Conservation (phyloP, 768 basidiomycete species). For the Kwoniella botswanensis region DNA sequence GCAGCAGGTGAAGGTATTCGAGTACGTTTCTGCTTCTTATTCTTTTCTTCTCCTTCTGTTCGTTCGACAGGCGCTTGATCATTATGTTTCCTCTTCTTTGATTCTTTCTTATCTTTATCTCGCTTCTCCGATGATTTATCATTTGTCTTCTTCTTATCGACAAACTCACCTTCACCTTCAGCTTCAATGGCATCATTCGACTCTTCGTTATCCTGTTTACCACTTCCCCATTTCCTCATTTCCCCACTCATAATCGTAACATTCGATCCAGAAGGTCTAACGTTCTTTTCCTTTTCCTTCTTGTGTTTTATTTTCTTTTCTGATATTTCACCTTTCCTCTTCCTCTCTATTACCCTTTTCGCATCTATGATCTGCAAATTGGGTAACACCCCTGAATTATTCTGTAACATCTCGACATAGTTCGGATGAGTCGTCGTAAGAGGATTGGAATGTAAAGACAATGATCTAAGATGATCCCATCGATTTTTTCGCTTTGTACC, state of each 20-base stretch:
- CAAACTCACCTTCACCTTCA: conserved; percentile 3
- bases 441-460: conserved; percentile 49
- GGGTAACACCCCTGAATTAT: conserved; percentile 25
- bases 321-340: conserved; percentile 41
- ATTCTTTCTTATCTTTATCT: conserved; percentile 6
- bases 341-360: conserved; percentile 49
- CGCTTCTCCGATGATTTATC: conserved; percentile 1
- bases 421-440: conserved; percentile 33
- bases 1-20: conserved; percentile 4
- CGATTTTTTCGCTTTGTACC: not conserved
- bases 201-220: not conserved
- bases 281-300: conserved; percentile 39
- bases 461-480: conserved; percentile 42
- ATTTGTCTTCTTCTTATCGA: not conserved
- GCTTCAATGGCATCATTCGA: conserved; percentile 11
- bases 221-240: conserved; percentile 43
- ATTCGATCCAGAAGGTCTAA: conserved; percentile 44
- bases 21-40: conserved; percentile 5
- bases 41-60: not conserved
- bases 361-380: conserved; percentile 52
- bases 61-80: not conserved
- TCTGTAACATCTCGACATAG: conserved; percentile 38
- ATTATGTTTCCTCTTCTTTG: conserved; percentile 9
- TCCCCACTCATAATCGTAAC: conserved; percentile 21
- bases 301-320: conserved; percentile 36